Base-by-base conservation (phyloP, 2,329 filamentous ascomycete genomes). In the Rutstroemia sydowiana region DNA sequence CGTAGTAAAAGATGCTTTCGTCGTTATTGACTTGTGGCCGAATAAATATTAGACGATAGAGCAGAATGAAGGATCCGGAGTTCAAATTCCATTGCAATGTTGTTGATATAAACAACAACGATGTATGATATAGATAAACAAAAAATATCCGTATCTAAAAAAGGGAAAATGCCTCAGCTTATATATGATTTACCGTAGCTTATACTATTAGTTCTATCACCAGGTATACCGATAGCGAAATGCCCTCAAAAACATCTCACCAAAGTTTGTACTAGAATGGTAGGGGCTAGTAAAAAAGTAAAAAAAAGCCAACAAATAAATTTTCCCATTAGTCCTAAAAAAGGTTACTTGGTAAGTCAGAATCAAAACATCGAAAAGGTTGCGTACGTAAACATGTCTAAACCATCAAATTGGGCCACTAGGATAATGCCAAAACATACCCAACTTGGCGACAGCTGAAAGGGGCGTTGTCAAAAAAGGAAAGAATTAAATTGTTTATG, bases 91-190 rank as follows among this genome's bases (percentile, higher is more conserved):
- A 51, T 51, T 46, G 42, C 48, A 21, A 21, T 9, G 39, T 42
- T 3, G 21, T 42, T 42, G 10, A 23, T 42, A 42, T 21, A 20
- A 23, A 26, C 18, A 26, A 14, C 20, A 42, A 20, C 23, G 39
- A 34, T 51, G 13, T n/a, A 16, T 46, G 31, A 23, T 32, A 23
- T 39, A 18, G 32, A 21, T 18, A 20, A 13, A 37, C 21, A 45
- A 11, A 9, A 28, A 1, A 32, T 18, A 20, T 32, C 28, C 30
- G 26, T 18, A 14, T 18, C 9, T 14, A 26, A 18, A 20, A 6
- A 26, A 32, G 48, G 48, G 48, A 46, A 40, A 51, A 51, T 51
- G 48, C 11, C 32, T 46, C 48, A 51, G 46, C 45, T 46, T 51
- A 51, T 51, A 51, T 40, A 37, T 28, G 39, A 20, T 18, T 21